These are phyloP conservation scores for Fraxinus latifolia DNA, from an alignment of 305 asterid species.

Conservation along the genomic window DNA sequence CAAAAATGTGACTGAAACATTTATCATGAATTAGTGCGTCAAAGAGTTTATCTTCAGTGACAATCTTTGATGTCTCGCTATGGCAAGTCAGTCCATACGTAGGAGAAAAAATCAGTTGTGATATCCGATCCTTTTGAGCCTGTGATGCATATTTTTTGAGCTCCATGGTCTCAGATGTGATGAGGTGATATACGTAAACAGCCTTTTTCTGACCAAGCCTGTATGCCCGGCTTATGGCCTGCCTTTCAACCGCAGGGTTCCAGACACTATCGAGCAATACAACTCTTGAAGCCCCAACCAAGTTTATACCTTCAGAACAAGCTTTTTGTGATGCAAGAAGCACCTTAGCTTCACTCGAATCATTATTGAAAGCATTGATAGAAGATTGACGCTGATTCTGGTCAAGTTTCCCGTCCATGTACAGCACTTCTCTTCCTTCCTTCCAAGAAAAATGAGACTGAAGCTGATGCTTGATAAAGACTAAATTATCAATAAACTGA, in stretches of 20 bases:
- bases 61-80: slow-evolving; percentile 1
- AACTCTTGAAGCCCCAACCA: slow-evolving; percentile 69
- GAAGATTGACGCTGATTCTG: slow-evolving; percentile 43
- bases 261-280: slow-evolving; percentile 62
- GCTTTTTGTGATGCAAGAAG: slow-evolving; percentile 66
- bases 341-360: slow-evolving; percentile 45
- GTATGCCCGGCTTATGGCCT: slow-evolving; percentile 64
- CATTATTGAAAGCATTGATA: slow-evolving; percentile 47
- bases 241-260: slow-evolving; percentile 71
- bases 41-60: slow-evolving; percentile 38
- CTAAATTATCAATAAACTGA: slow-evolving; percentile 42
- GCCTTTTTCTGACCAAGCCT: slow-evolving; percentile 60
- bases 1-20: slow-evolving; percentile 29
- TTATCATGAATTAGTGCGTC: slow-evolving; percentile 30
- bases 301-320: slow-evolving; percentile 65
- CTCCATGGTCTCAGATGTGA: slow-evolving; percentile 49
- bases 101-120: slow-evolving; percentile 51
- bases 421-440: slow-evolving; percentile 53
- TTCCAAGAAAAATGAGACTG: slow-evolving; percentile 41
- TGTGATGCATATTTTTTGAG: slow-evolving; percentile 33
- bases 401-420: slow-evolving; percentile 51
- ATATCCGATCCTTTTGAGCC: slow-evolving; percentile 41
- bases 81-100: slow-evolving; percentile 10
- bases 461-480: slow-evolving; percentile 42
- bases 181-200: slow-evolving; percentile 49